Evolutionary conservation across 2,329 filamentous ascomycete genomes (phyloP), one percentile per base, ranked within the genome.

Genomic region (Claviceps pusilla): DNA sequence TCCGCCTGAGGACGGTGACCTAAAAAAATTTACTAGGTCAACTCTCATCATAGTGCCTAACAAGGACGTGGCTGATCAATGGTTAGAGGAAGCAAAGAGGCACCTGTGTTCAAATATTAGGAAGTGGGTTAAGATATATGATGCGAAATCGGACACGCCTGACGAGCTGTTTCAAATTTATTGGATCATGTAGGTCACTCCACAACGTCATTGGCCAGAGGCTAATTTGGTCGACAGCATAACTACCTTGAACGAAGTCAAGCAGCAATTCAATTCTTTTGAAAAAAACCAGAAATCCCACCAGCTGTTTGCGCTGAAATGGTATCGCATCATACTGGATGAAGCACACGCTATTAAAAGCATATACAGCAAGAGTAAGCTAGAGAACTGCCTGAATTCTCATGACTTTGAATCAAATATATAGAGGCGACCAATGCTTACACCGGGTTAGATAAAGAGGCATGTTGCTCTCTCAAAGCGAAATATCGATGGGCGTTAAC

Each of bases 301-400:
- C 24, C 28, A 48, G 51, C 24, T 57, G 16, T 51, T 57, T 29
- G 31, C 47, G 2, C 1, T 60, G 0, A 62, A 67, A 0, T 80
- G 73, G 67, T 71, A 76, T 45, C 66, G 80, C 1, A 56, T 83
- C 3, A 70, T 82, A 1, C 65, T 82, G 0, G 79, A 83, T 48
- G 79, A 83, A 59, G 77, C 73, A 0, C 78, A 82, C 51, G 59
- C 59, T 0, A 79, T 83, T 56, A 81, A 80, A 57, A 81, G 79
- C 35, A 64, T 71, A 6, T 54, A 54, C 0, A 62, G 65, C 0
- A 53, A 58, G 9, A 64, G 69, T 70, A 54, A 55, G 65, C 61
- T n/a, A 37, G 10, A 37, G 7, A n/a, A 7, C 39, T n/a, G 4
- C 7, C 0, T 41, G 39, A n/a, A 41, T 3, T n/a, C 39, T 41